These are phyloP conservation scores for Aspergillus candidus DNA, from an alignment of 2,329 filamentous ascomycete species.

Conservation along the genomic window DNA sequence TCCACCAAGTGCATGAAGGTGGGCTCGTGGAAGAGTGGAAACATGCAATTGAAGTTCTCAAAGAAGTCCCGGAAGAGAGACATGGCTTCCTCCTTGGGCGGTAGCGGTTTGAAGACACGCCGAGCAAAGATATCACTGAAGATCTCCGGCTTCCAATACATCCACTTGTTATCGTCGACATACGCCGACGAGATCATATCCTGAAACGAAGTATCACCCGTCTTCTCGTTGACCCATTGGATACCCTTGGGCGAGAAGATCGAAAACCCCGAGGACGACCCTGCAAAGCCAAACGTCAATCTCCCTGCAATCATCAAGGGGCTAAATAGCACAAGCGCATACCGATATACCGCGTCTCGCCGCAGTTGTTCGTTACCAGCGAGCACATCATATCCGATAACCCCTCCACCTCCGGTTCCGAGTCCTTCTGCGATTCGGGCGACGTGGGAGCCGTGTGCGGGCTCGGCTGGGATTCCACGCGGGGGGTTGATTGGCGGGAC, in stretches of 20 bases:
- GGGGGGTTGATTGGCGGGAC: conserved; percentile 43
- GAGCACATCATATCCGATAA: conserved; percentile 99
- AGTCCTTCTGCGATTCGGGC: conserved; percentile 48
- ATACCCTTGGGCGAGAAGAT: conserved; percentile 98
- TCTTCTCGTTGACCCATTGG: conserved; percentile 97
- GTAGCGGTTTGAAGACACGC: conserved; percentile 74
- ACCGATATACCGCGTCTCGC: conserved; percentile 96
- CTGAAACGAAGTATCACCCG: conserved; percentile 90
- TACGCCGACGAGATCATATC: conserved; percentile 90
- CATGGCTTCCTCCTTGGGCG: conserved; percentile 77
- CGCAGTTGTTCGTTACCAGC: conserved; percentile 86
- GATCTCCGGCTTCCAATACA: conserved; percentile 96
- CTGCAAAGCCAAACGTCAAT: conserved; percentile 41
- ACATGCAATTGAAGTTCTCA: conserved; percentile 98
- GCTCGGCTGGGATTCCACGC: conserved; percentile 42
- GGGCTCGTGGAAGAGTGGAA: conserved; percentile 92
- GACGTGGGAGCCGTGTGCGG: conserved; percentile 48
- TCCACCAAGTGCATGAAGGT: conserved; percentile 98
- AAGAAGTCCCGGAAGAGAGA: conserved; percentile 91
- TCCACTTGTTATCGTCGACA: conserved; percentile 90
- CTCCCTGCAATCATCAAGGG: not conserved
- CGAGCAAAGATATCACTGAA: conserved; percentile 88
- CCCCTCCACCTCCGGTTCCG: conserved; percentile 70
- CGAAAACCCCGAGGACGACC: conserved; percentile 94
- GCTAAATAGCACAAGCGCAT: conserved; percentile 23